These are phyloP conservation scores for Kluyveromyces dobzhanskii DNA, from an alignment of 805 yeast genomes.

Conservation along the genomic window DNA sequence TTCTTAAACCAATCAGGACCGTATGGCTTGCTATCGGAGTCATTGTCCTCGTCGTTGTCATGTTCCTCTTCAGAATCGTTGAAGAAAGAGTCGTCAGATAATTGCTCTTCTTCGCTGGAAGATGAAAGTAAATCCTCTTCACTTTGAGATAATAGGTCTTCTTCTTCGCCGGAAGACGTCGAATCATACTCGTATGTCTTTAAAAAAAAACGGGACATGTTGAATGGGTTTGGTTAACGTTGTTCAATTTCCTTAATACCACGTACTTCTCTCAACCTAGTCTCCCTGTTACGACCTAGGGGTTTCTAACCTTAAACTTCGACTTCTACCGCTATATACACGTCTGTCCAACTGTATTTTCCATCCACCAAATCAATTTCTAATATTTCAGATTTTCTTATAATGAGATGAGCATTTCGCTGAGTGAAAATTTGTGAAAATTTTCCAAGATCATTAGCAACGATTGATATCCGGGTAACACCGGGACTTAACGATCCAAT, in stretches of 20 bases:
- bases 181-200: slow-evolving; percentile 38
- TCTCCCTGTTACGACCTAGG: too few relatives aligned
- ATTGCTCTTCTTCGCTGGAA: slow-evolving; percentile 25
- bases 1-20: slow-evolving; percentile 40
- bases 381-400: not conserved
- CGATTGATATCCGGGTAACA: not conserved
- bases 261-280: not conserved
- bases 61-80: slow-evolving; percentile 31
- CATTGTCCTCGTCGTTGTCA: slow-evolving; percentile 37
- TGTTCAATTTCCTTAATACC: not conserved
- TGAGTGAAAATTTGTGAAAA: slow-evolving; percentile 6
- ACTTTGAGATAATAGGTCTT: slow-evolving; percentile 35
- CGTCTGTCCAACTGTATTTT: too few relatives aligned
- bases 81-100: slow-evolving; percentile 30
- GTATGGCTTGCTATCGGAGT: slow-evolving; percentile 33
- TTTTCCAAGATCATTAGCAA: not conserved
- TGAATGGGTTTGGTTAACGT: slow-evolving; percentile 5
- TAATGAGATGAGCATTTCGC: slow-evolving; percentile 4
- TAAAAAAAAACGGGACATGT: slow-evolving; percentile 89
- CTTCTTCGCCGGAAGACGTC: slow-evolving; percentile 37
- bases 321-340: too few relatives aligned
- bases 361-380: not conserved
- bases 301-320: too few relatives aligned
- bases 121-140: slow-evolving; percentile 32
- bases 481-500: too few relatives aligned